Evolutionary conservation across 768 basidiomycete genomes (phyloP), one percentile per base, ranked within the genome.

Genomic region (Boletus rubropictus): DNA sequence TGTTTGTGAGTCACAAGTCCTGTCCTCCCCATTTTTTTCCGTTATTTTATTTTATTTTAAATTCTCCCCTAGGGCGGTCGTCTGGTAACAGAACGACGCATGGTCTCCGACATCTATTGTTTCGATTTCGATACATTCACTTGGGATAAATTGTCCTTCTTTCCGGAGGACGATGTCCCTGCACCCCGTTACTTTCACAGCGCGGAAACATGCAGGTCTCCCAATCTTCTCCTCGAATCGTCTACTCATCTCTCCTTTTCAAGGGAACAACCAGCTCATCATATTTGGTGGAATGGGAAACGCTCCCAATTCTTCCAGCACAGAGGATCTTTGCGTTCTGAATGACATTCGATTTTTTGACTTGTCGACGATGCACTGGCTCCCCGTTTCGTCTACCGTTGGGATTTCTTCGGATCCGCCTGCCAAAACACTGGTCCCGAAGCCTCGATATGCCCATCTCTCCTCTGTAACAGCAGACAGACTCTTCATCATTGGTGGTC

Each of bases 261-360:
- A 52, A 31, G 88, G 92, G 92, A 84, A 88, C 61, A 84, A 88
- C 64, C 83, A 90, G 57, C 74, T 99, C 44, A 82, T 98, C 52
- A 75, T 97, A 41, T 97, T 97, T 61, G 95, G 95, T 17, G 94
- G 95, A 10, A 96, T 97, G 93, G 84, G 88, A 61, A 84, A 87
- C 66, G 73, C 82, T 58, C 77, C 82, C 10, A 79, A 86, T 52
- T 77, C 84, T 1, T 70, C 76, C 35, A 82, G 77, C 57, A 76
- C 84, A 5, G 87, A 90, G 47, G 86, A 91, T 52, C 78, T 93
- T 22, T 89, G 86, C 52, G 95, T 97, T n/a, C 70, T 96, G 46
- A 87, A 87, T 59, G 96, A 97, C 63, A 82, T 97, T 35, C 86
- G 89, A 51, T 81, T 96, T 60, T 93, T 89, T 66, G 84, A 96